Evolutionary conservation across 768 basidiomycete species (phyloP).

Genomic region (Phlegmacium glaucopus): DNA sequence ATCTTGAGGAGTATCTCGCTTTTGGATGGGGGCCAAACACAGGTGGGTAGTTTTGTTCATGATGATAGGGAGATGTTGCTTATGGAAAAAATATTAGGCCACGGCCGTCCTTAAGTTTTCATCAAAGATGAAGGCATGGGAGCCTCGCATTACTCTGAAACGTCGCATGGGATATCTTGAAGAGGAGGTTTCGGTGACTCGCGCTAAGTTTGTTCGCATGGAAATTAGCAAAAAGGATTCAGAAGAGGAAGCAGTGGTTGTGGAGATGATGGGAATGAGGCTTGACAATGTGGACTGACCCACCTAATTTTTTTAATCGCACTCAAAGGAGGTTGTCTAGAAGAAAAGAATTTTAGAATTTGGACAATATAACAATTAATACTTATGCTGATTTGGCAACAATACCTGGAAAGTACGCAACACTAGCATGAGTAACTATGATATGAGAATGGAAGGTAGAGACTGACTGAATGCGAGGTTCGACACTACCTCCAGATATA

Average conservation of each 20-base stretch:
- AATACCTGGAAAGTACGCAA: too few relatives aligned
- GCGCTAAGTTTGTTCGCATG: conserved; percentile 6
- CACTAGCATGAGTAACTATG: too few relatives aligned
- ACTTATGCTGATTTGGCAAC: too few relatives aligned
- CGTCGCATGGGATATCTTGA: conserved; percentile 7
- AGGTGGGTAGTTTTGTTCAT: conserved; percentile 7
- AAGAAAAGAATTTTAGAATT: too few relatives aligned
- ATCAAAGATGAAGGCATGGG: neutral
- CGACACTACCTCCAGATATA: too few relatives aligned
- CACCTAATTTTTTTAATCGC: too few relatives aligned
- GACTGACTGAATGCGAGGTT: too few relatives aligned
- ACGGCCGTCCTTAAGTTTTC: neutral
- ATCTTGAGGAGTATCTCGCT: conserved; percentile 7
- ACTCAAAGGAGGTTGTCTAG: too few relatives aligned
- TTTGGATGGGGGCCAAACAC: conserved; percentile 12
- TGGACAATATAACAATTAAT: too few relatives aligned
- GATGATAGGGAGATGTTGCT: neutral
- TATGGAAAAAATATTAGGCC: neutral
- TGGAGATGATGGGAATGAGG: too few relatives aligned
- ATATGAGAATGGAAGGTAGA: too few relatives aligned
- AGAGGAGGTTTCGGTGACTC: conserved; percentile 2
- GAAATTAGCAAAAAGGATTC: neutral
- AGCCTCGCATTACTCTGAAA: neutral
- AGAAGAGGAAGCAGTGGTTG: neutral
- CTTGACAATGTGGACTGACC: too few relatives aligned